These are phyloP conservation scores for Phytophthora podocarpi DNA, from an alignment of 352 stramenopile species.

Conservation along the genomic window DNA sequence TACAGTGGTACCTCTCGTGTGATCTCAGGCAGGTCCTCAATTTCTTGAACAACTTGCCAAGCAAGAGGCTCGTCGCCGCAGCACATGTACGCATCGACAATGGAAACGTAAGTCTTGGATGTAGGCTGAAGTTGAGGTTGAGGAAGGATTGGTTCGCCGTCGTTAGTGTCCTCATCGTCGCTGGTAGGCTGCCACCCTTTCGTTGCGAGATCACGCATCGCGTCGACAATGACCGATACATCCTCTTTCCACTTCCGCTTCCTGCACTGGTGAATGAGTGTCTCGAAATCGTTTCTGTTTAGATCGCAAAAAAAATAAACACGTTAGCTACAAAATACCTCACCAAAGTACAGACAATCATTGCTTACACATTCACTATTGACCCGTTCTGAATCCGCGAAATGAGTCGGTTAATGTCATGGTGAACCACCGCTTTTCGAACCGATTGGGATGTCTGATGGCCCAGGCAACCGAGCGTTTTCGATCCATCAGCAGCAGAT, in stretches of 20 bases:
- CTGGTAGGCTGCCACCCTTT: slow-evolving; percentile 42
- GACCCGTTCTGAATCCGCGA: slow-evolving; percentile 47
- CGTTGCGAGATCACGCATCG: slow-evolving; percentile 54
- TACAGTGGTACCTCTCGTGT: slow-evolving; percentile 55
- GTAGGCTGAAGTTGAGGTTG: slow-evolving; percentile 66
- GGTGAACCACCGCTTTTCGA: slow-evolving; percentile 66
- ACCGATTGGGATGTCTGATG: slow-evolving; percentile 72
- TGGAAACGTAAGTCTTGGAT: slow-evolving; percentile 69
- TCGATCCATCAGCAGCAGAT: slow-evolving; percentile 30
- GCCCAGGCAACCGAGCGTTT: slow-evolving; percentile 61
- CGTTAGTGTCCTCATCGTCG: not conserved
- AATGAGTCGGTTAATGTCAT: slow-evolving; percentile 70
- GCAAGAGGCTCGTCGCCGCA: slow-evolving; percentile 61
- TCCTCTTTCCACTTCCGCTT: slow-evolving; percentile 87
- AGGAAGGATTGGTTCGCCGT: slow-evolving; percentile 28
- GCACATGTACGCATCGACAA: slow-evolving; percentile 80
- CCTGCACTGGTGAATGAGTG: slow-evolving; percentile 79
- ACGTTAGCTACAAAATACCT: not conserved
- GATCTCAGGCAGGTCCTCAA: slow-evolving; percentile 45
- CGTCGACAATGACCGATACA: slow-evolving; percentile 58
- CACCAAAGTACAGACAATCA: not conserved
- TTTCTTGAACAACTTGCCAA: slow-evolving; percentile 62
- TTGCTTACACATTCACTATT: slow-evolving; percentile 63
- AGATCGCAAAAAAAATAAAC: not conserved
- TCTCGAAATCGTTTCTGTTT: slow-evolving; percentile 80